Evolutionary conservation across 345 rosid species (phyloP).

Genomic region (Brassica juncea): DNA sequence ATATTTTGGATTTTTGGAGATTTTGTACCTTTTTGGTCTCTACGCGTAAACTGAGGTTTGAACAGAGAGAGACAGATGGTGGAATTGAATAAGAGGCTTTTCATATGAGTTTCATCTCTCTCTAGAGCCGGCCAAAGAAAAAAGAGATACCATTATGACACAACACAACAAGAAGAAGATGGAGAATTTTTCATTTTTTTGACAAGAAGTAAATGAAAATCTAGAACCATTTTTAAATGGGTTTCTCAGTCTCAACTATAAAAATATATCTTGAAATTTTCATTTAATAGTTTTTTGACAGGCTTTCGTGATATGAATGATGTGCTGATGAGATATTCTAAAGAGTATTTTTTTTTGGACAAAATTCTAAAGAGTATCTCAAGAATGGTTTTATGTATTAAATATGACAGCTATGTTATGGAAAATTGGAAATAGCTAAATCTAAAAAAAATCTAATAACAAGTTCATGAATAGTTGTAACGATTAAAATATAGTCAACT

Average conservation of each 20-base stretch:
- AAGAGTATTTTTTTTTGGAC: too few relatives aligned
- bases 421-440: conserved; percentile 6
- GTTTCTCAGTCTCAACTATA: not conserved
- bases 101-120: conserved; percentile 31
- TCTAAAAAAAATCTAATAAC: not conserved
- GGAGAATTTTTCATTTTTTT: not conserved
- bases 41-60: conserved; percentile 29
- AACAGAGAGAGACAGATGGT: not conserved
- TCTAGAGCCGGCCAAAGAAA: conserved; percentile 26
- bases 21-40: not conserved
- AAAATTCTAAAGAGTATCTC: not conserved
- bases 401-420: conserved; percentile 28
- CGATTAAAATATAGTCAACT: conserved; percentile 17
- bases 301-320: not conserved
- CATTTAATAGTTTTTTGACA: not conserved
- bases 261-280: not conserved
- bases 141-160: conserved; percentile 10
- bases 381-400: conserved; percentile 9
- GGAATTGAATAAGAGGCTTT: conserved; percentile 4
- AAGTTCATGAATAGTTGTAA: conserved; percentile 23
- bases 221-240: not conserved
- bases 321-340: not conserved
- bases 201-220: not conserved
- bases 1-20: not conserved
- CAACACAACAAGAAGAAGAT: not conserved